Base-by-base conservation (phyloP, 192 early-diverging fungal genomes). In the Diversispora epigaea region DNA sequence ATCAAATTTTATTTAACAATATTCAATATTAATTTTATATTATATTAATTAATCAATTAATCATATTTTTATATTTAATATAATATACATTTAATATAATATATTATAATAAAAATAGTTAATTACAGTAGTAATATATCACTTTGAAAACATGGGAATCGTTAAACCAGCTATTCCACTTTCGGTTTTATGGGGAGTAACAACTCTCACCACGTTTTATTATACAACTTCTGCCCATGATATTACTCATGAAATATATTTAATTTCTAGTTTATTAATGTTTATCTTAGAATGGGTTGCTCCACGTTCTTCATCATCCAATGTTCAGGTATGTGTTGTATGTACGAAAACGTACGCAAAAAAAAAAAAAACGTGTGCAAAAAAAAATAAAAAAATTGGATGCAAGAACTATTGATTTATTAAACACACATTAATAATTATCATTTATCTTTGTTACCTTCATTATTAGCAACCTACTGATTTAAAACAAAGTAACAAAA, bases 41-140 rank as follows among this genome's bases (percentile, higher is more conserved):
- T 58, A 0, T 10, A 41, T 46, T 58, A 45, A 2, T 62, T 19
- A 73, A 19, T 19, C 40, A 54, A 19, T 58, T 61, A 32, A 32
- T 2, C 25, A 32, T 32, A 32, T 32, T 32, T 32, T 32, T 32
- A 32, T 32, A 32, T 32, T 32, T 32, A 32, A 32, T 32, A 32
- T 32, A 32, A 32, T 32, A 32, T 32, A 32, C 25, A 32, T 32
- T 32, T 32, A 32, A 32, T 32, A 32, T 32, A 32, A 32, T 32
- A 32, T 32, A 32, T 32, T 1, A 32, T 32, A 32, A 32, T 32
- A 32, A 32, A 32, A 32, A 32, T 54, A 75, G 73, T 55, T 75
- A 11, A 75, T 75, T 41, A 75, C 73, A 12, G 73, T 75, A 21
- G 21, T 54, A 17, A 75, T 75, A 49, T 75, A 75, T 63, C 73